Conservation (phyloP, 1,284 basidiomycete genomes). For the Trametes polyzona region DNA sequence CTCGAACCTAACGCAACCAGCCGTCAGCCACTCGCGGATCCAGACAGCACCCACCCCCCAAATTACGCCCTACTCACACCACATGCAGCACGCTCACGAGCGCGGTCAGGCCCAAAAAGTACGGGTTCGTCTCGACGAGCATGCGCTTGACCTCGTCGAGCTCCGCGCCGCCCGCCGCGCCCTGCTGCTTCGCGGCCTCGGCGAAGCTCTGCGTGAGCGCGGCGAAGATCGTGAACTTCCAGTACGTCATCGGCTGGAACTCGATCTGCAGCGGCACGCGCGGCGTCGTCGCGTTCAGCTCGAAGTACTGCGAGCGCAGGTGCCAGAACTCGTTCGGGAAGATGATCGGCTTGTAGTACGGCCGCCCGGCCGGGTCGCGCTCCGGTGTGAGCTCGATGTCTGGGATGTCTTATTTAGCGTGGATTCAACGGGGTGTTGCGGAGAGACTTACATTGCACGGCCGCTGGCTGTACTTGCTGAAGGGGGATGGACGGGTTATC, state of each 20-base stretch:
- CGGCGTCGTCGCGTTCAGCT: slow-evolving; percentile 79
- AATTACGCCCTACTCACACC: slow-evolving; percentile 55
- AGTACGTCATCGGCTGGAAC: slow-evolving; percentile 84
- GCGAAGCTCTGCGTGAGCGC: slow-evolving; percentile 84
- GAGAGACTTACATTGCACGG: slow-evolving; percentile 61
- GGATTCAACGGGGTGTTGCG: not conserved
- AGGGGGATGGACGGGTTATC: slow-evolving; percentile 63
- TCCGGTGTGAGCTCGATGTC: slow-evolving; percentile 64
- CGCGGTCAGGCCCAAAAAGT: slow-evolving; percentile 82
- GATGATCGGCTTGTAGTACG: slow-evolving; percentile 84
- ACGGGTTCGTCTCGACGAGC: slow-evolving; percentile 93
- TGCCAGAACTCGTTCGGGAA: slow-evolving; percentile 98
- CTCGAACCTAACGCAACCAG: slow-evolving; percentile 72
- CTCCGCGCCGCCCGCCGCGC: slow-evolving; percentile 66
- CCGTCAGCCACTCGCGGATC: slow-evolving; percentile 1
- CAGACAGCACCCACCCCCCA: not conserved
- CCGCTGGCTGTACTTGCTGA: slow-evolving; percentile 62
- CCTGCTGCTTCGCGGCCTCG: slow-evolving; percentile 77
- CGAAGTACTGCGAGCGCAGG: slow-evolving; percentile 76
- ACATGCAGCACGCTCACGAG: slow-evolving; percentile 87
- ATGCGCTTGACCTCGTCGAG: slow-evolving; percentile 94
- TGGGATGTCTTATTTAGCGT: slow-evolving; percentile 31
- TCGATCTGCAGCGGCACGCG: slow-evolving; percentile 79
- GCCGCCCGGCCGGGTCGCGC: slow-evolving; percentile 64
- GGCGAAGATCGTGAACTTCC: slow-evolving; percentile 86